Conservation (phyloP, 2,329 filamentous ascomycete species). For the Fusarium devonianum region DNA sequence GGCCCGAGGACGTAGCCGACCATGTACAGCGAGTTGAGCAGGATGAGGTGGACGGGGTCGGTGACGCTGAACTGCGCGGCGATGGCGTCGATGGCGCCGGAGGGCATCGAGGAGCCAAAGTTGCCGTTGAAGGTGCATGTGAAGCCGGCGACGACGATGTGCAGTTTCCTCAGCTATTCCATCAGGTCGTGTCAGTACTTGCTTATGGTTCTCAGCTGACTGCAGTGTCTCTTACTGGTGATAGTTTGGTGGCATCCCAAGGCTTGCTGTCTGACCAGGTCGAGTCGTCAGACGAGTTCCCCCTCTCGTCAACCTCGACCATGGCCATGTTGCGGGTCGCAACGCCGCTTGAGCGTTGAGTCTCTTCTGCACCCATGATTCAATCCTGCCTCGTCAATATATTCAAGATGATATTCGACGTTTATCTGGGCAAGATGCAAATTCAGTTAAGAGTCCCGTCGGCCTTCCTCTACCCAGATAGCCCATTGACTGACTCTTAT, state of each 20-base stretch:
- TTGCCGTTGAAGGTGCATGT: constrained; percentile 49
- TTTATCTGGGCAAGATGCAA: not conserved
- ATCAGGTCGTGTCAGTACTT: constrained; percentile 8
- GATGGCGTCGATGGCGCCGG: constrained; percentile 47
- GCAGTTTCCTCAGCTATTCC: constrained; percentile 41
- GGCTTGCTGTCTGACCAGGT: constrained; percentile 28
- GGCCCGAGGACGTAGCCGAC: constrained; percentile 47
- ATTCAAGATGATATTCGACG: too few relatives aligned
- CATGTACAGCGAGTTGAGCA: constrained; percentile 49
- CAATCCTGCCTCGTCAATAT: too few relatives aligned
- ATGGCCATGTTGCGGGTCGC: constrained; percentile 4
- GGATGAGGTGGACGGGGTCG: constrained; percentile 39
- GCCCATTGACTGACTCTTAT: constrained; percentile 3
- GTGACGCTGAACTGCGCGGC: constrained; percentile 41
- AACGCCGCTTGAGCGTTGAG: constrained; percentile 14
- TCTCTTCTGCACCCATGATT: constrained; percentile 20
- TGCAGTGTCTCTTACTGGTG: constrained; percentile 33
- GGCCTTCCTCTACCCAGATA: not conserved
- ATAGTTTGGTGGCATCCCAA: constrained; percentile 44
- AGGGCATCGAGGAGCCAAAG: constrained; percentile 48
- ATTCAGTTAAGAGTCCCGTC: not conserved
- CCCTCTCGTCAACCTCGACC: constrained; percentile 13
- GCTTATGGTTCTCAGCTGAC: not conserved
- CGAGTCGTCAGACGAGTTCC: constrained; percentile 31
- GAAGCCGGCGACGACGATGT: constrained; percentile 47